Conservation (phyloP, 768 basidiomycete species). For the Lentinula guzmanii region DNA sequence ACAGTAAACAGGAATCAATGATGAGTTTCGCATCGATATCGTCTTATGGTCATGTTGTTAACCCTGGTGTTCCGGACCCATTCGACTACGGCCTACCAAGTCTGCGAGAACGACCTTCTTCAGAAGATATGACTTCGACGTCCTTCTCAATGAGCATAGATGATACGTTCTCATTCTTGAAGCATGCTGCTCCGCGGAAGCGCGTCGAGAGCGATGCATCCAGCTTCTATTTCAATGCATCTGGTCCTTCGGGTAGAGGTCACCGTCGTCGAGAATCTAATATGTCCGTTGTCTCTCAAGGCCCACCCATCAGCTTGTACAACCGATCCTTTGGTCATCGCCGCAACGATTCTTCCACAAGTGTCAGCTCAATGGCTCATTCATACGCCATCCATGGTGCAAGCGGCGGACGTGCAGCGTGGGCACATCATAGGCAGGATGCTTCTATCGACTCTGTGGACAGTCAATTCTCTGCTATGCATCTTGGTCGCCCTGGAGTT, state of each 20-base stretch:
- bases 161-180: slow-evolving; percentile 67
- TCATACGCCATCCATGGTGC: slow-evolving; percentile 51
- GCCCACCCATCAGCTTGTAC: slow-evolving; percentile 67
- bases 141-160: slow-evolving; percentile 47
- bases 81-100: slow-evolving; percentile 66
- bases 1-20: slow-evolving; percentile 49
- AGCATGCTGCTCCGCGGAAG: slow-evolving; percentile 28
- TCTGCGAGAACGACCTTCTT: slow-evolving; percentile 46
- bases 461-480: slow-evolving; percentile 55
- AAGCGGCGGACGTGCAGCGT: slow-evolving; percentile 48
- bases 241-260: slow-evolving; percentile 27
- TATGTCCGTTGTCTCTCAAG: slow-evolving; percentile 44
- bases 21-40: slow-evolving; percentile 78
- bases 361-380: slow-evolving; percentile 49
- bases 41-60: slow-evolving; percentile 65
- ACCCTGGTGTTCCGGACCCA: slow-evolving; percentile 59
- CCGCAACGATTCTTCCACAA: slow-evolving; percentile 37
- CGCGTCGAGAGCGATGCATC: slow-evolving; percentile 74
- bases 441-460: slow-evolving; percentile 57
- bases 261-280: slow-evolving; percentile 63
- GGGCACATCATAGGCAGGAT: slow-evolving; percentile 54
- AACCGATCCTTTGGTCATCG: slow-evolving; percentile 52
- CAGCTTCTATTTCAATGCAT: slow-evolving; percentile 66
- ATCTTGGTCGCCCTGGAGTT: slow-evolving; percentile 64
- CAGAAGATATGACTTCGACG: slow-evolving; percentile 52